These are phyloP conservation scores for Collybia sordida DNA, from an alignment of 768 basidiomycete species.

Conservation along the genomic window DNA sequence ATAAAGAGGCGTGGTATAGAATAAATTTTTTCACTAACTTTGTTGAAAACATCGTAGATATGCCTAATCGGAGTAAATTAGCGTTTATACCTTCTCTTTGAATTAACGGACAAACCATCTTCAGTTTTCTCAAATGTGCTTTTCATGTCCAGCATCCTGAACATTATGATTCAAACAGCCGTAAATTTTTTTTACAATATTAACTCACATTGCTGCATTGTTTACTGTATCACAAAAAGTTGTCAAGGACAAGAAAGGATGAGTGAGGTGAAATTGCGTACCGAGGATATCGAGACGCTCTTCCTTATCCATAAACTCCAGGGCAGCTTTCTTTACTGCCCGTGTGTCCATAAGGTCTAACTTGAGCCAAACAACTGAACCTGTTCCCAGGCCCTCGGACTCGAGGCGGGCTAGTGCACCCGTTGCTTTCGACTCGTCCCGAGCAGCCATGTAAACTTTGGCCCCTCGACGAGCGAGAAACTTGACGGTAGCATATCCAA, in stretches of 20 bases:
- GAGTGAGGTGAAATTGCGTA: slow-evolving; percentile 20
- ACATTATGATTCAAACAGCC: neutral
- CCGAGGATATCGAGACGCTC: slow-evolving; percentile 53
- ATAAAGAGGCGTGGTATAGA: neutral
- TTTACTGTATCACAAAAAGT: slow-evolving; percentile 1
- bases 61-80: too few relatives aligned
- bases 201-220: slow-evolving; percentile 9
- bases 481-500: slow-evolving; percentile 49
- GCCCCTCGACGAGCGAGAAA: slow-evolving; percentile 41
- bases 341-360: slow-evolving; percentile 52
- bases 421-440: slow-evolving; percentile 43
- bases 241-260: neutral
- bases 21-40: neutral
- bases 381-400: slow-evolving; percentile 36
- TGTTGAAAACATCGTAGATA: too few relatives aligned
- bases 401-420: slow-evolving; percentile 47
- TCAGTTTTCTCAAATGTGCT: too few relatives aligned
- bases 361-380: slow-evolving; percentile 47
- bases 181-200: neutral
- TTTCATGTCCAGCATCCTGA: neutral
- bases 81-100: too few relatives aligned
- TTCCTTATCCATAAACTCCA: slow-evolving; percentile 50
- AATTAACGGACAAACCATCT: too few relatives aligned
- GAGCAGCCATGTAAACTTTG: slow-evolving; percentile 58
- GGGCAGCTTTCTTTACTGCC: slow-evolving; percentile 45